phyloP scores from a whole-genome alignment of 139 green algal species.

The Coelastrella sp. region DNA sequence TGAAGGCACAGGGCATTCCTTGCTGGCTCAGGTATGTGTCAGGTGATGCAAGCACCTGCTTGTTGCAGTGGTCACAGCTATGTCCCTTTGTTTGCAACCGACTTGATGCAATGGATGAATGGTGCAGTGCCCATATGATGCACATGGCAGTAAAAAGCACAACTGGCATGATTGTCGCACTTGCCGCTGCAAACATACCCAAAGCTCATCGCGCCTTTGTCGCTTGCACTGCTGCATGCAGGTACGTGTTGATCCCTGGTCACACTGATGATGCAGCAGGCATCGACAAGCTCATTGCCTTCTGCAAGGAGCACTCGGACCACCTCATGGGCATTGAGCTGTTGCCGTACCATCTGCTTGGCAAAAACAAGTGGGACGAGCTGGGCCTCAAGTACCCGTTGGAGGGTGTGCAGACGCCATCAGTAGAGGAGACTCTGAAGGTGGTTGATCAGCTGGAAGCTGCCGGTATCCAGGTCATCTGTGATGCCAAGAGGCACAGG shows the following conservation, averaged over 20 bases:
- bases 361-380: conserved; percentile 73
- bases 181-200: too few species aligned
- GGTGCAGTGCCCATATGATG: too few species aligned
- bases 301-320: conserved; percentile 34
- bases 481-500: conserved; percentile 38
- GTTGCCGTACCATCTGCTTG: conserved; percentile 79
- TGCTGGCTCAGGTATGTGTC: conserved; percentile 63
- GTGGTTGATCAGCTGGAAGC: conserved; percentile 47
- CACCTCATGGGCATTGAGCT: conserved; percentile 69
- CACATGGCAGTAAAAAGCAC: too few species aligned
- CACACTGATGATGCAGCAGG: conserved; percentile 8
- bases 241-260: conserved; percentile 48
- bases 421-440: conserved; percentile 25
- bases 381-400: conserved; percentile 68
- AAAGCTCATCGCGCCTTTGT: not conserved
- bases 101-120: too few species aligned
- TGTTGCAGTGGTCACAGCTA: not conserved
- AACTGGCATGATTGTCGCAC: too few species aligned
- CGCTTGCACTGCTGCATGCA: not conserved
- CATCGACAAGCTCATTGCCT: conserved; percentile 25
- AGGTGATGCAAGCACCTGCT: not conserved
- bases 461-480: conserved; percentile 56
- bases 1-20: conserved; percentile 59
- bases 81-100: too few species aligned
- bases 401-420: conserved; percentile 54